Base-by-base conservation (phyloP, 352 stramenopile species). In the Globisporangium canariense region DNA sequence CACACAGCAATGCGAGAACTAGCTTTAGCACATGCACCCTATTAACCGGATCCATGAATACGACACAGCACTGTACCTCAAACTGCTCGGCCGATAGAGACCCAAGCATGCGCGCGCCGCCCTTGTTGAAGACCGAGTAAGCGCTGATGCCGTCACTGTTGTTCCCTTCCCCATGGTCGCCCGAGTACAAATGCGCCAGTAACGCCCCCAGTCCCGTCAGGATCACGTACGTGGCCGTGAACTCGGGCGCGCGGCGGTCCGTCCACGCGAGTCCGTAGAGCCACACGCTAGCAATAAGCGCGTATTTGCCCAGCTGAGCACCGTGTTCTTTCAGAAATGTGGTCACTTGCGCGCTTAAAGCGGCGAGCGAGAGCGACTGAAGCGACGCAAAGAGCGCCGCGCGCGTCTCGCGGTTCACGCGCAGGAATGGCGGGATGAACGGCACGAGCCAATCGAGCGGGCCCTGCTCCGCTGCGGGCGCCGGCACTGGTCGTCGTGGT, bases 11-110 rank as follows among this genome's bases (percentile, higher is more conserved):
- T 47, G 22, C 41, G 30, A 49, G 28, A 34, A 2, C 18, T 2
- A 20, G 28, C 14, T 22, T 57, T 28, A 57, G 28, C 47, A 28
- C 20, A 49, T 4, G 8, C 20, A 30, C 34, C 43, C 32, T 13
- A 40, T 22, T 49, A 49, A 49, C 16, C 43, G 16, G 4, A 49
- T 22, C 43, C 18, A 20, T 0, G 9, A 18, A 47, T 47, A 47
- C 7, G 8, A 11, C 8, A 8, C 50, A 56, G 22, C 40, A 58
- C 9, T 53, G 25, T 64, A 90, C 83, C 83, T 94, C 86, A 61
- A 94, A 93, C 60, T 94, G 83, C 45, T 94, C 86, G 34, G 82
- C 86, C 13, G 86, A 92, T 20, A 94, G 70, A 5, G 83, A 91
- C 4, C 86, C 86, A 58, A 92, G 59, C 79, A 94, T 89, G 59